Conservation (phyloP, 106 monocot genomes). For the Allium cepa region DNA sequence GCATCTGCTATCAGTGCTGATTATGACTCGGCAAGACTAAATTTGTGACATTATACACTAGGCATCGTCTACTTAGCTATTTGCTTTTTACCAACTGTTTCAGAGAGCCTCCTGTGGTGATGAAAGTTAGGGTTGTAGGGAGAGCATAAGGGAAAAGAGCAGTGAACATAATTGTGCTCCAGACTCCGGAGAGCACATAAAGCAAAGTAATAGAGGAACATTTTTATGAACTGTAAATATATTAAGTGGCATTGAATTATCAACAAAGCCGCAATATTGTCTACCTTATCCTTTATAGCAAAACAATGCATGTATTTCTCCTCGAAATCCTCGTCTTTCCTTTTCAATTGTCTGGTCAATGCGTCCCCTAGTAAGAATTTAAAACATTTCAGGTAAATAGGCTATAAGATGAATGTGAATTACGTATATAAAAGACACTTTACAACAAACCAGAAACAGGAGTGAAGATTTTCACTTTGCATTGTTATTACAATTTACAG, state of each 20-base stretch:
- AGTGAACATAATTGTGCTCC: no score
- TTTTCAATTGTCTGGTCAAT: conserved; percentile 32
- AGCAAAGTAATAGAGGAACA: neutral
- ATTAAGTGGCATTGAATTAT: neutral
- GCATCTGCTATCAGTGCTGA: no score
- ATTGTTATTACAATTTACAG: no score
- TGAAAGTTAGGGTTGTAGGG: neutral
- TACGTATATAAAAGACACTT: no score
- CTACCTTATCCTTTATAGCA: conserved; percentile 51
- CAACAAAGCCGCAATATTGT: neutral
- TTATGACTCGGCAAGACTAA: no score
- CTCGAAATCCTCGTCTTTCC: conserved; percentile 58
- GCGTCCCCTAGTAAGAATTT: conserved; percentile 29
- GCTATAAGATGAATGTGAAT: no score
- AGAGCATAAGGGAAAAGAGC: neutral
- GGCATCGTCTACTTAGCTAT: no score
- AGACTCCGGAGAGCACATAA: neutral
- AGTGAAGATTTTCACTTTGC: no score
- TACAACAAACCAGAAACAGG: no score
- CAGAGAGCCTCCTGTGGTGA: neutral
- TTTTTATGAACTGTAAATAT: neutral
- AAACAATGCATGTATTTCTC: conserved; percentile 41
- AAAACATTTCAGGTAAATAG: neutral
- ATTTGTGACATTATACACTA: no score
- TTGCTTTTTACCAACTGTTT: no score